These are phyloP conservation scores for Lecanosticta acicola DNA, from an alignment of 2,329 filamentous ascomycete species.

Conservation along the genomic window DNA sequence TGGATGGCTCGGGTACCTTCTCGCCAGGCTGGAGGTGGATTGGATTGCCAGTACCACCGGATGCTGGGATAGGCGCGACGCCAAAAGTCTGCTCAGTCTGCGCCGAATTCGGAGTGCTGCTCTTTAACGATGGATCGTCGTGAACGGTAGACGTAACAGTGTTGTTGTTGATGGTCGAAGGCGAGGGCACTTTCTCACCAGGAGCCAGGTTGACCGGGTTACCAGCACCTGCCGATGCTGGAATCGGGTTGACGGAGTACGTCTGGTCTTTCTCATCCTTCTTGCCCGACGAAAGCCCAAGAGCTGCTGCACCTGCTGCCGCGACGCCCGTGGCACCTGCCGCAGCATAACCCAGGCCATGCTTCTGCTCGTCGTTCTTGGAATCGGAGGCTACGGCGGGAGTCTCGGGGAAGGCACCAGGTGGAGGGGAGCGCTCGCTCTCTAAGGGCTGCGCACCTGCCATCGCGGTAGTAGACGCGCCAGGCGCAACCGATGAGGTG, in stretches of 20 bases:
- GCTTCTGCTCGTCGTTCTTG: conserved; percentile 22
- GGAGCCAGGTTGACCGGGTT: conserved; percentile 76
- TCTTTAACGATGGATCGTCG: conserved; percentile 60
- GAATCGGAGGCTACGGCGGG: conserved; percentile 47
- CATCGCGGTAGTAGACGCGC: conserved; percentile 65
- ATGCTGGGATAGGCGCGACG: conserved; percentile 55
- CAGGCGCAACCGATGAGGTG: conserved; percentile 63
- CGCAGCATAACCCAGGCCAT: conserved; percentile 5
- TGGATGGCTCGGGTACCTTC: conserved; percentile 63
- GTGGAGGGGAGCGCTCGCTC: conserved; percentile 36
- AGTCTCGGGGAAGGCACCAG: conserved; percentile 68
- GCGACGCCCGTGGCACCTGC: conserved; percentile 6
- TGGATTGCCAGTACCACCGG: conserved; percentile 64
- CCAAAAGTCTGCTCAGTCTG: conserved; percentile 36
- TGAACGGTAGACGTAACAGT: conserved; percentile 60
- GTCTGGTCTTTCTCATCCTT: conserved; percentile 29
- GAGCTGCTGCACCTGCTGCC: conserved; percentile 8
- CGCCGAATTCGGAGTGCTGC: conserved; percentile 10
- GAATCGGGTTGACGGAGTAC: conserved; percentile 55
- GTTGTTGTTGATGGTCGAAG: conserved; percentile 58
- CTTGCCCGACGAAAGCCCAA: conserved; percentile 6
- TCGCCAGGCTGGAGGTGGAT: conserved; percentile 74
- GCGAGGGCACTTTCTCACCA: conserved; percentile 73
- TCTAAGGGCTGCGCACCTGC: conserved; percentile 59
- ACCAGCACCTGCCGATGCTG: conserved; percentile 53